Conservation (phyloP, 2,329 filamentous ascomycete genomes). For the Colletotrichum sp. region DNA sequence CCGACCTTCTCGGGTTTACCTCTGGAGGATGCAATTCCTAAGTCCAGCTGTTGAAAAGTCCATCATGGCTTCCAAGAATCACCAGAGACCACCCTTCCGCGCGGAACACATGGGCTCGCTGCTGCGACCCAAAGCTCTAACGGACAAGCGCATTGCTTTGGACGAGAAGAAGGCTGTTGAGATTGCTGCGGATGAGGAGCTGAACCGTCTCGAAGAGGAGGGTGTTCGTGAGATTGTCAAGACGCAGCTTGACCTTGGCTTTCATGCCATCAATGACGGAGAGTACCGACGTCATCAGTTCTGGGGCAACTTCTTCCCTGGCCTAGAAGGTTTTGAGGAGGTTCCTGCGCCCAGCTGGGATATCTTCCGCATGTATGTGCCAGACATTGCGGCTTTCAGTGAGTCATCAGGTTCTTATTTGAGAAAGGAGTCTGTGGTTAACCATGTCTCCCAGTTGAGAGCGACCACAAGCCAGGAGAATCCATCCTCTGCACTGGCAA, state of each 20-base stretch:
- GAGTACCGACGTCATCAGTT: constrained; percentile 59
- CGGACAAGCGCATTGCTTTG: constrained; percentile 33
- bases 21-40: background rate
- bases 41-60: background rate
- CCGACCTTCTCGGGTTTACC: fast-evolving
- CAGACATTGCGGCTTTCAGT: constrained; percentile 46
- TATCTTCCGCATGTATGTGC: constrained; percentile 42
- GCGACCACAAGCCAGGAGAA: constrained; percentile 51
- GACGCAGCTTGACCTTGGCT: constrained; percentile 70
- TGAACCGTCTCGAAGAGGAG: constrained; percentile 68
- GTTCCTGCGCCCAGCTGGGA: constrained; percentile 34
- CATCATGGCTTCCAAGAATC: constrained; percentile 11
- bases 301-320: constrained; percentile 39
- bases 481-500: constrained; percentile 50
- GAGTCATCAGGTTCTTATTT: background rate
- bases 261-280: constrained; percentile 72
- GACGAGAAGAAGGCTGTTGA: constrained; percentile 29
- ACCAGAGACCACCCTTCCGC: constrained; percentile 62
- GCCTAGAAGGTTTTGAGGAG: constrained; percentile 46
- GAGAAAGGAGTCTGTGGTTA: background rate
- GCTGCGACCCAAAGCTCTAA: constrained; percentile 62
- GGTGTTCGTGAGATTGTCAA: constrained; percentile 71
- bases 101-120: constrained; percentile 80
- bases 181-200: constrained; percentile 50
- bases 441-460: constrained; percentile 35